These are phyloP conservation scores for Microthlaspi erraticum DNA, from an alignment of 345 rosid species.

Conservation along the genomic window DNA sequence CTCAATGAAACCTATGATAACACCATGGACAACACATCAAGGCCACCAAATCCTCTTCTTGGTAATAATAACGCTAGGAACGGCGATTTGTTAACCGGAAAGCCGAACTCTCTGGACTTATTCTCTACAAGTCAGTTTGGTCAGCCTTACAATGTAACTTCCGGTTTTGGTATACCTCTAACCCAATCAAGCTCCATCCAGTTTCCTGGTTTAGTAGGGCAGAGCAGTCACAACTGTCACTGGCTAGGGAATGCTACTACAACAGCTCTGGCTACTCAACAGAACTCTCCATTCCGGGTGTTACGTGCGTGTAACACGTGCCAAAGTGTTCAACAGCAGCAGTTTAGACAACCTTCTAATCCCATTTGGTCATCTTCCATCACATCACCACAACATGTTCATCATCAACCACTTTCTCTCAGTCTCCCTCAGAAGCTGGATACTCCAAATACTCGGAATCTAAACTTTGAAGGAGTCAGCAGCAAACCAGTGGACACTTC, in stretches of 20 bases:
- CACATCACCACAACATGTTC: conserved; percentile 43
- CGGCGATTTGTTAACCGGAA: conserved; percentile 40
- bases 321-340: conserved; percentile 53
- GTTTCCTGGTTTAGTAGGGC: conserved; percentile 52
- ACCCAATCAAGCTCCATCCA: conserved; percentile 48
- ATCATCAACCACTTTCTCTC: conserved; percentile 43
- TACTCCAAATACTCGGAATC: conserved; percentile 42
- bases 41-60: conserved; percentile 47
- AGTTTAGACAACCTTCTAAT: conserved; percentile 49
- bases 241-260: conserved; percentile 52
- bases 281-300: conserved; percentile 42
- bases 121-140: conserved; percentile 49
- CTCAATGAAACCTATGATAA: conserved; percentile 49
- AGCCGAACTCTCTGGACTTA: conserved; percentile 48
- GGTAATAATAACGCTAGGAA: conserved; percentile 29
- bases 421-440: conserved; percentile 43
- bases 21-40: conserved; percentile 46
- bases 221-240: conserved; percentile 47
- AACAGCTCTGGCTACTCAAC: conserved; percentile 37
- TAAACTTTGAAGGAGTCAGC: conserved; percentile 53
- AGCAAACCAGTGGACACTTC: conserved; percentile 54
- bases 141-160: conserved; percentile 44
- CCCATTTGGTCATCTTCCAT: conserved; percentile 49
- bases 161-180: no score
- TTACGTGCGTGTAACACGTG: conserved; percentile 52